Evolutionary conservation across 2,329 filamentous ascomycete genomes (phyloP), one percentile per base, ranked within the genome.

Genomic region (Aspergillus ustus): DNA sequence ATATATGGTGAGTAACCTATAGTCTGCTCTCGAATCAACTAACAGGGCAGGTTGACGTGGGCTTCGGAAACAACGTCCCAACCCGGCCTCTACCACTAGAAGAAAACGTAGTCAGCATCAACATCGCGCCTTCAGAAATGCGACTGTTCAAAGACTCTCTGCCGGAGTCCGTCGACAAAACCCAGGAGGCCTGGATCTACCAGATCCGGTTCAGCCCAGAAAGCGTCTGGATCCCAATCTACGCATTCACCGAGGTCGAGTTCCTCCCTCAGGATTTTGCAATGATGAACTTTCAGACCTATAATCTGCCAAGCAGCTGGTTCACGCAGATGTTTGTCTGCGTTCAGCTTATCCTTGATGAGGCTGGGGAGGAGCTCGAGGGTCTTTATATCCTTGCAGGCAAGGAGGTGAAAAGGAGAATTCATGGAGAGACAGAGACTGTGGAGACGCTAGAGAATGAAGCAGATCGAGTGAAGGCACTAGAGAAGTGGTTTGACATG

Each of bases 171-270:
- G 76, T 80, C 31, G 77, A 80, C 50, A 73, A 77, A 34, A 69
- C 61, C 28, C 78, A 81, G 37, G 83, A 82, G 61, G 73, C 85
- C 59, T 91, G 88, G 88, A 81, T 90, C 60, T 89, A 88, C 69
- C 83, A 90, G 73, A 84, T 85, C 65, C 81, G 84, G 29, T 82
- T 85, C 63, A 73, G 75, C 4, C 48, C 70, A 0, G 75, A 82
- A 0, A 77, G 75, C 51, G 78, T 80, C 2, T 93, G 89, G 86
- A 78, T 82, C 22, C 78, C 84, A 1, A 84, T 82, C 52, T 91
- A 91, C 72, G 85, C 83, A 63, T 93, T 92, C 72, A 82, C 83
- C 2, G 86, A 90, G 63, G 78, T 83, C 17, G 88, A 91, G 73
- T 91, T 89, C 72, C 71, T 86, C 37, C 82, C 81, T 4, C 73